Evolutionary conservation across 306 rosid species (phyloP).

Genomic region (Acacia acuminata): DNA sequence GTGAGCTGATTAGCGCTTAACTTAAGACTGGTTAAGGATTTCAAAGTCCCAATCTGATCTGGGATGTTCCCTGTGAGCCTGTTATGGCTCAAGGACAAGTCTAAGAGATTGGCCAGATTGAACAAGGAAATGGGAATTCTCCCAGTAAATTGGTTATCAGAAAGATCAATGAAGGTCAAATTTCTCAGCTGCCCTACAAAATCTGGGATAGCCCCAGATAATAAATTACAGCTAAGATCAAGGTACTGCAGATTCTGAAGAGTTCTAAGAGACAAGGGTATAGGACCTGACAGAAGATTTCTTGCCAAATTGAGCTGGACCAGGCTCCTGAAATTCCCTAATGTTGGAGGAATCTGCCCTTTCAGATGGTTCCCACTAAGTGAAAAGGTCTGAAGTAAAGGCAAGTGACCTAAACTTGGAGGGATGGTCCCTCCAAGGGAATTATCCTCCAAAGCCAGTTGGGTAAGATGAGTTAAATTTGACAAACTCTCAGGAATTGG

Average conservation of each 20-base stretch:
- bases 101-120: constrained; percentile 61
- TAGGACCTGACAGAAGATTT: constrained; percentile 64
- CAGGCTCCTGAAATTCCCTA: constrained; percentile 64
- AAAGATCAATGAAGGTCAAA: constrained; percentile 71
- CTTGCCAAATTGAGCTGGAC: constrained; percentile 67
- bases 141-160: constrained; percentile 70
- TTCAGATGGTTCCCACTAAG: constrained; percentile 70
- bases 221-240: constrained; percentile 76
- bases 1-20: constrained; percentile 65
- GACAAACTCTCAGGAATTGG: constrained; percentile 75
- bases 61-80: constrained; percentile 77
- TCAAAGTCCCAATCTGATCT: constrained; percentile 63
- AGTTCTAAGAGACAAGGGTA: constrained; percentile 61
- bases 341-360: constrained; percentile 75
- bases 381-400: constrained; percentile 72
- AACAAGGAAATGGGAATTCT: constrained; percentile 70
- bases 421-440: constrained; percentile 79
- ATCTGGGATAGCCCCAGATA: constrained; percentile 68
- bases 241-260: constrained; percentile 59
- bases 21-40: constrained; percentile 69
- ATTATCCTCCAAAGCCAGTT: constrained; percentile 74
- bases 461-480: constrained; percentile 68
- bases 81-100: constrained; percentile 76
- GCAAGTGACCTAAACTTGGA: constrained; percentile 64
- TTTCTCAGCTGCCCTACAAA: constrained; percentile 59